Evolutionary conservation across 106 monocot genomes (phyloP), one percentile per base, ranked within the genome.

Genomic region (Phalaenopsis equestris): DNA sequence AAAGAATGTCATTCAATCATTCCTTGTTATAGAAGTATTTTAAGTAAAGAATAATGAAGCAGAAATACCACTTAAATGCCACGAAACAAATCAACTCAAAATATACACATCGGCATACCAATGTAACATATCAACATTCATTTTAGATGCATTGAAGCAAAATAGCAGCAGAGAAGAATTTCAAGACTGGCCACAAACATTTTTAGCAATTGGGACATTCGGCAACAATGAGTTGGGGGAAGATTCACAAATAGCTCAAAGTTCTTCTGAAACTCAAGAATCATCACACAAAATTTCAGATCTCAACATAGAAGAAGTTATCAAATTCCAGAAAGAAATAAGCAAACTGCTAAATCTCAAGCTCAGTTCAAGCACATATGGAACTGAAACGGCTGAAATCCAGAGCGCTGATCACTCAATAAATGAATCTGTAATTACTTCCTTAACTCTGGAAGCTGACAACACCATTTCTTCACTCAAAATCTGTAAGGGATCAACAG

Each of bases 121-220:
- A 30, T 30, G 30, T 30, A 30, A 30, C 30, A 30, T 30, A 30
- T 30, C 30, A 30, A 30, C 30, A 30, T 30, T 30, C 30, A 6
- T 39, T 12, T 70, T 14, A 70, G 70, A 70, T 14, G 14, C 37
- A 15, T 39, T 17, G 39, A 70, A 70, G 70, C 6, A 14, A 39
- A 70, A 41, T n/a, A 39, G 17, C 6, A 19, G 70, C 74, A 74
- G 14, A 74, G 43, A 74, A 74, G 74, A 74, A 45, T 74, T 74
- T 43, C 18, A 43, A 18, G 74, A 74, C 38, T 74, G 12, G 43
- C 42, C 74, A 18, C 74, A 82, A 52, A 52, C 67, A 67, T 52
- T 82, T 24, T 75, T 82, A 4, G 58, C 82, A 16, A 82, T 82
- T 8, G 82, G 82, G 42, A 82, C 77, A 38, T 58, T 82, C n/a